phyloP scores from a whole-genome alignment of 805 yeast genomes.

The Lipomyces yamadae region DNA sequence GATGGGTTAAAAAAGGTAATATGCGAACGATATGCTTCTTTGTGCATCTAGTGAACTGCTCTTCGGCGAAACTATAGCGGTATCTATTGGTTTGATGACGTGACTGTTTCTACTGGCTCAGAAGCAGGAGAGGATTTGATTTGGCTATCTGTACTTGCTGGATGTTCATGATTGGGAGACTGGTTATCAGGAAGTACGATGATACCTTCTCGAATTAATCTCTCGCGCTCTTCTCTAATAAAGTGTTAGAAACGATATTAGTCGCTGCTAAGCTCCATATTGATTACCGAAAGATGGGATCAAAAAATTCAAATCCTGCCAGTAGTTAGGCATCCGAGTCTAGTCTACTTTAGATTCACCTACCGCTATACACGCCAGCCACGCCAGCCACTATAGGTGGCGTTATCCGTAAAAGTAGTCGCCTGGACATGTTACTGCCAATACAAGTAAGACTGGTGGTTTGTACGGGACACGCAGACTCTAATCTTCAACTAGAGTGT shows the following conservation, averaged over 20 bases:
- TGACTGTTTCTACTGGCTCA: background rate
- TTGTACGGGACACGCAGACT: background rate
- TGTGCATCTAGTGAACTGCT: background rate
- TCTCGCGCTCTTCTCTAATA: conserved; percentile 26
- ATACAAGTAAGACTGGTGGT: background rate
- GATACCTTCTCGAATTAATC: conserved; percentile 24
- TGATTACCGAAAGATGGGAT: conserved; percentile 27
- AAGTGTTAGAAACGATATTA: background rate
- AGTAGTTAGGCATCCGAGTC: background rate
- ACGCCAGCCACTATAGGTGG: conserved; percentile 25
- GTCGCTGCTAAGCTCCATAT: background rate
- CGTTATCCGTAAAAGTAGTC: conserved; percentile 10
- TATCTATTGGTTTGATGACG: background rate
- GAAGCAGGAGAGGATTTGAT: background rate
- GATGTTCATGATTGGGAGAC: conserved; percentile 5
- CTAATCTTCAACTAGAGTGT: too few species aligned
- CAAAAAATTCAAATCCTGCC: conserved; percentile 27
- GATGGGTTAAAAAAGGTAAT: background rate
- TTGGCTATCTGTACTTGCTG: conserved; percentile 8
- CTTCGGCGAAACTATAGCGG: background rate
- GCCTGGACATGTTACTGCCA: conserved; percentile 21
- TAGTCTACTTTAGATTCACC: background rate
- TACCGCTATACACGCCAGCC: conserved; percentile 30
- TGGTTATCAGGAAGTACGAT: conserved; percentile 17
- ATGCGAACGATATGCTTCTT: background rate